phyloP scores from a whole-genome alignment of 2,329 filamentous ascomycete species.

The Penicillium sp. region DNA sequence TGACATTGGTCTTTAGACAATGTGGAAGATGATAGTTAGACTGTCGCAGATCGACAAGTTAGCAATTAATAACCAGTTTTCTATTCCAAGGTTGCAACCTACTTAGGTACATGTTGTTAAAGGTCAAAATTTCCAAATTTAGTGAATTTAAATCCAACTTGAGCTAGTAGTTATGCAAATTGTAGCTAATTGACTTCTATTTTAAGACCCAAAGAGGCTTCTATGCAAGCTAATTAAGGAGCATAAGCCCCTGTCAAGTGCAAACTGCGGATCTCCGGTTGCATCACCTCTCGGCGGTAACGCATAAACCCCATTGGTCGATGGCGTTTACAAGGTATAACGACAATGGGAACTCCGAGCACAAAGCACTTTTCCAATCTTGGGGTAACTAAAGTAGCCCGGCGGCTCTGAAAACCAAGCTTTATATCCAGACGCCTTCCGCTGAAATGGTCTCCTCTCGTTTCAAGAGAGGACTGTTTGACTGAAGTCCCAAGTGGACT shows the following conservation, averaged over 20 bases:
- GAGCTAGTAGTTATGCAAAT: neutral
- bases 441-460: neutral
- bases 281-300: slow-evolving; percentile 21
- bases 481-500: neutral
- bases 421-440: slow-evolving; percentile 27
- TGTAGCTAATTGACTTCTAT: slow-evolving; percentile 22
- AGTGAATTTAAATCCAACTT: too few species aligned
- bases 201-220: slow-evolving; percentile 8
- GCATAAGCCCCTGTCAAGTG: slow-evolving; percentile 7
- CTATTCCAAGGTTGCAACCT: too few species aligned
- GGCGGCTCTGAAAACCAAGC: slow-evolving; percentile 14
- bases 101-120: too few species aligned
- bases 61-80: too few species aligned
- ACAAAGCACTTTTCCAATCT: slow-evolving; percentile 9
- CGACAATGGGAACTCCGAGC: neutral
- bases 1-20: too few species aligned
- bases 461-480: neutral
- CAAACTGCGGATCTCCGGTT: slow-evolving; percentile 10
- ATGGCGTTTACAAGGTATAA: neutral
- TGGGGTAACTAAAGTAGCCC: slow-evolving; percentile 2
- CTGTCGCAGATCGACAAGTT: too few species aligned
- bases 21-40: too few species aligned
- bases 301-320: slow-evolving; percentile 13
- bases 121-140: too few species aligned
- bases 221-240: slow-evolving; percentile 22